Conservation (phyloP, 495 filamentous ascomycete genomes). For the Aspergillus biplanus region DNA sequence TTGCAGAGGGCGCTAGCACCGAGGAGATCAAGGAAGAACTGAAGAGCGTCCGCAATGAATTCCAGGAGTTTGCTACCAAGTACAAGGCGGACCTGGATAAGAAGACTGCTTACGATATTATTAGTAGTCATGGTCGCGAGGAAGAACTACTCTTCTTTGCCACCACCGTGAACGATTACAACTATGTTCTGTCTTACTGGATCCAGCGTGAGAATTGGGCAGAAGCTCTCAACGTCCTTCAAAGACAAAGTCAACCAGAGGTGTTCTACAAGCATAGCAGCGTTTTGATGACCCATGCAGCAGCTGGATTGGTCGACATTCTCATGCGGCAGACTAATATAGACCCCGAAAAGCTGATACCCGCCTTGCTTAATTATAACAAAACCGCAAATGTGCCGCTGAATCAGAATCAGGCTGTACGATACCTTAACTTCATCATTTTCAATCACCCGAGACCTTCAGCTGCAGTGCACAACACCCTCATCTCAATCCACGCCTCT, state of each 20-base stretch:
- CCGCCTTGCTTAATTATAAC: slow-evolving; percentile 91
- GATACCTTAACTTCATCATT: slow-evolving; percentile 92
- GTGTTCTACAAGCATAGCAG: slow-evolving; percentile 95
- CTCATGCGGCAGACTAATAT: slow-evolving; percentile 90
- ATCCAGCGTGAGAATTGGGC: slow-evolving; percentile 93
- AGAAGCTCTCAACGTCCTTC: slow-evolving; percentile 85
- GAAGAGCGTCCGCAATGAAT: slow-evolving; percentile 69
- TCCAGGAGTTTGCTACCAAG: slow-evolving; percentile 81
- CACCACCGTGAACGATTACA: slow-evolving; percentile 83
- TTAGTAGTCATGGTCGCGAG: slow-evolving; percentile 92
- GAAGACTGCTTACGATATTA: slow-evolving; percentile 93
- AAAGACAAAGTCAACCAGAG: slow-evolving; percentile 86
- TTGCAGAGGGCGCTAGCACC: slow-evolving; percentile 69
- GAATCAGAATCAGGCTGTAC: slow-evolving; percentile 85
- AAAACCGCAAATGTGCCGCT: slow-evolving; percentile 57
- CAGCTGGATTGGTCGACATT: slow-evolving; percentile 85
- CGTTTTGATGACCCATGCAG: slow-evolving; percentile 89
- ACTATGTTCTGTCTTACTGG: slow-evolving; percentile 96
- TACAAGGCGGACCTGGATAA: slow-evolving; percentile 85
- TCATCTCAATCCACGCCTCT: slow-evolving; percentile 94
- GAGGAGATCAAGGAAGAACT: slow-evolving; percentile 76
- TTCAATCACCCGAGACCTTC: slow-evolving; percentile 81
- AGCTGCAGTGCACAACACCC: slow-evolving; percentile 94
- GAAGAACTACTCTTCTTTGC: slow-evolving; percentile 91
- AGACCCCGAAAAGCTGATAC: slow-evolving; percentile 86